Evolutionary conservation across 371 early-diverging fungal genomes (phyloP), one percentile per base, ranked within the genome.

Genomic region (Syncephalis fuscata): DNA sequence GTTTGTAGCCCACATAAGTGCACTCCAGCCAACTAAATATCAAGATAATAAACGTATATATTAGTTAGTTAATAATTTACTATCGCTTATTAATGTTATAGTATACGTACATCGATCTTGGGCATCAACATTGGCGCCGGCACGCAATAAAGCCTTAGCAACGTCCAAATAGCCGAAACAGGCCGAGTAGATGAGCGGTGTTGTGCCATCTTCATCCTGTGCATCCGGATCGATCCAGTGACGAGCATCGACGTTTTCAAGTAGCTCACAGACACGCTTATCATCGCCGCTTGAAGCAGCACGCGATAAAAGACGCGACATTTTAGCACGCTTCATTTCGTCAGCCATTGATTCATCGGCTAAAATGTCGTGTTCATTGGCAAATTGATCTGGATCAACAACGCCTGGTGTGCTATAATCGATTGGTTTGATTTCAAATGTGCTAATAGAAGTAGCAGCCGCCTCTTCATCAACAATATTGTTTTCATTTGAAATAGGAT

Each of bases 1-100:
- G 54, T 82, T 83, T 40, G 83, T 81, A 1, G 95, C 92, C 95
- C 95, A 94, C 72, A 92, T 79, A 43, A 92, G 72, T n/a, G 91
- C 82, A 3, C 92, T 80, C 95, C 95, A 94, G 17, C 95, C 95
- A 53, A 73, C 85, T 78, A 60, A 22, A n/a, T n/a, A n/a, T n/a
- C n/a, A n/a, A n/a, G n/a, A n/a, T n/a, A n/a, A n/a, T n/a, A n/a
- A n/a, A n/a, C n/a, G n/a, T n/a, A n/a, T n/a, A n/a, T n/a, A n/a
- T n/a, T n/a, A n/a, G n/a, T n/a, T n/a, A n/a, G n/a, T 39, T 40
- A 15, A 48, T n/a, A 5, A 49, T 17, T 44, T 39, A 7, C 15
- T 3, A 39, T 26, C 21, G n/a, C 3, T 2, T 14, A 21, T 19
- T 32, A 25, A 16, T 19, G 40, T 49, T 27, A 20, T 37, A 21